phyloP scores from a whole-genome alignment of 2,329 filamentous ascomycete species.

The Aspergillus caelatus region DNA sequence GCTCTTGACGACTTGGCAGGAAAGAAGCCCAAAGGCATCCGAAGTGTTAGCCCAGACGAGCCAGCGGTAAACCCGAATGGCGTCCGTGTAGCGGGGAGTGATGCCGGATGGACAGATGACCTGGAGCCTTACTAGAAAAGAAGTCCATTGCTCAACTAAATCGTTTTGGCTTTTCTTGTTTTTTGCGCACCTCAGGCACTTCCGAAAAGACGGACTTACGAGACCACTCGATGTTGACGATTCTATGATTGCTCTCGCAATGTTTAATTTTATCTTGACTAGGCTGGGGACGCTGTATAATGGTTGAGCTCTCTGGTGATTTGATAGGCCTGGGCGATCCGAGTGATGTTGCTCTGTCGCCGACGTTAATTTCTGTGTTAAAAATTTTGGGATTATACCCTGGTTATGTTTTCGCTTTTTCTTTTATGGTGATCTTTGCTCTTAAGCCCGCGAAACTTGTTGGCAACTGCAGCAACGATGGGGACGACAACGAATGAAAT shows the following conservation, averaged over 20 bases:
- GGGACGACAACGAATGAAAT: conserved; percentile 8
- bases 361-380: conserved; percentile 29
- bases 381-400: conserved; percentile 34
- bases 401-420: conserved; percentile 24
- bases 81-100: conserved; percentile 53
- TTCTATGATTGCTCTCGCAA: conserved; percentile 26
- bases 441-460: not conserved
- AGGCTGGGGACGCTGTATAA: conserved; percentile 10
- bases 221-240: conserved; percentile 30
- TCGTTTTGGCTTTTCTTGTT: conserved; percentile 11
- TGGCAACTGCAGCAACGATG: not conserved
- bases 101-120: conserved; percentile 59
- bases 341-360: conserved; percentile 9
- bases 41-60: conserved; percentile 49
- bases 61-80: conserved; percentile 44
- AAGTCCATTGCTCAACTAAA: not conserved
- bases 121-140: conserved; percentile 42
- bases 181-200: conserved; percentile 17
- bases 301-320: conserved; percentile 11
- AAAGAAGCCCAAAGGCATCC: conserved; percentile 51
- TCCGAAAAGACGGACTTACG: conserved; percentile 23
- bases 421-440: conserved; percentile 14
- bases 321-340: conserved; percentile 7
- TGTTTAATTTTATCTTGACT: conserved; percentile 15
- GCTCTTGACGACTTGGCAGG: conserved; percentile 43